Conservation (phyloP, 306 rosid genomes). For the Bauhinia variegata region DNA sequence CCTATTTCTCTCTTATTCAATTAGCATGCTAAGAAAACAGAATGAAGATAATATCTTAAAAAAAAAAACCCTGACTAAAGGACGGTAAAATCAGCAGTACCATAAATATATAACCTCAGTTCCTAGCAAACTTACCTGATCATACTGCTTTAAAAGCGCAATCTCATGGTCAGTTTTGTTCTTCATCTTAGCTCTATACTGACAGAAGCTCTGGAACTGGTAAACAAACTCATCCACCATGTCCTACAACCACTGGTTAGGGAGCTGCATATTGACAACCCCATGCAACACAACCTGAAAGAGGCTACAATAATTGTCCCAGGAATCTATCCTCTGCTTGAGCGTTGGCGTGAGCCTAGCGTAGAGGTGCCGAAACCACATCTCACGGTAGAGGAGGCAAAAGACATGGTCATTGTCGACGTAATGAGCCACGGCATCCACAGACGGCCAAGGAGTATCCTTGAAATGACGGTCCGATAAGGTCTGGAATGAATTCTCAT, state of each 20-base stretch:
- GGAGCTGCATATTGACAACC: slow-evolving; percentile 93
- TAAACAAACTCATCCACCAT: slow-evolving; percentile 98
- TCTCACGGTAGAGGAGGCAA: slow-evolving; percentile 92
- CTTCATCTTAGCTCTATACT: slow-evolving; percentile 94
- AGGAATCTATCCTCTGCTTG: slow-evolving; percentile 87
- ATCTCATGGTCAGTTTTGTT: slow-evolving; percentile 82
- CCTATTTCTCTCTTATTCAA: not conserved
- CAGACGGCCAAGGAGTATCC: slow-evolving; percentile 96
- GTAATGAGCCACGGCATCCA: slow-evolving; percentile 79
- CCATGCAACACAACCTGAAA: slow-evolving; percentile 96
- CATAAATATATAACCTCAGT: not conserved
- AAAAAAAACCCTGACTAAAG: not conserved
- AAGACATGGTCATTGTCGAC: slow-evolving; percentile 96
- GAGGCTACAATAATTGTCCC: slow-evolving; percentile 92
- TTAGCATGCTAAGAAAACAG: not conserved
- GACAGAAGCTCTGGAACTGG: slow-evolving; percentile 98
- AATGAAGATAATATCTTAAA: not conserved
- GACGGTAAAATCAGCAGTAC: no score
- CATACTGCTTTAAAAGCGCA: slow-evolving; percentile 69
- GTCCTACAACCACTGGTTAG: slow-evolving; percentile 98
- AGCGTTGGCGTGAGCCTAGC: slow-evolving; percentile 88
- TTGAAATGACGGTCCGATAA: slow-evolving; percentile 88
- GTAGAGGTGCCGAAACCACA: slow-evolving; percentile 98
- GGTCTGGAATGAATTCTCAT: slow-evolving; percentile 82
- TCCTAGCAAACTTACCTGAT: slow-evolving; percentile 52